Conservation (phyloP, 2,329 filamentous ascomycete species). For the Stromatinia cepivora region DNA sequence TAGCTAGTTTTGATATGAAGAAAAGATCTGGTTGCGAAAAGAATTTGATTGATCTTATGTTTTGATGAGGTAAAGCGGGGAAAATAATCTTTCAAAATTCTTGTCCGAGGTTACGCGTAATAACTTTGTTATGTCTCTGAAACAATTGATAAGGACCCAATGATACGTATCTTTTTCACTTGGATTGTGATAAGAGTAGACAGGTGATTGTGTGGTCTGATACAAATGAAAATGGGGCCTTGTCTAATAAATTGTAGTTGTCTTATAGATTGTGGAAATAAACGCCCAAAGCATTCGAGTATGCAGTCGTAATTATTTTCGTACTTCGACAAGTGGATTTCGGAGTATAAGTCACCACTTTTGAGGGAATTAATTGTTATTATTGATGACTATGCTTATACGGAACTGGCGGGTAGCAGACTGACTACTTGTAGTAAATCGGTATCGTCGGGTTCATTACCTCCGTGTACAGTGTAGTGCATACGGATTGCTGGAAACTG, state of each 20-base stretch:
- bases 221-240: neutral
- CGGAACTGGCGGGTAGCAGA: neutral
- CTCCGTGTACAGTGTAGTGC: neutral
- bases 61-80: slow-evolving; percentile 1
- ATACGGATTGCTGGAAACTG: neutral
- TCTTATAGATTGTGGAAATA: neutral
- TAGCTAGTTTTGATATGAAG: slow-evolving; percentile 11
- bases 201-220: slow-evolving; percentile 5
- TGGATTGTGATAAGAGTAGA: neutral
- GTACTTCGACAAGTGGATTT: neutral
- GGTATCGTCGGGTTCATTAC: slow-evolving; percentile 5
- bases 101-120: neutral
- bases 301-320: neutral
- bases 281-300: neutral
- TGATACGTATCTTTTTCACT: neutral
- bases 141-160: slow-evolving; percentile 10
- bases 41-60: neutral
- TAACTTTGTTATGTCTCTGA: slow-evolving; percentile 8
- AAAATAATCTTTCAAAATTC: neutral
- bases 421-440: neutral
- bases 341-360: neutral
- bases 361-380: neutral
- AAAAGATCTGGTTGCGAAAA: neutral
- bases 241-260: neutral
- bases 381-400: neutral